These are phyloP conservation scores for Ophiorrhiza pumila DNA, from an alignment of 257 asterid species.

Conservation along the genomic window DNA sequence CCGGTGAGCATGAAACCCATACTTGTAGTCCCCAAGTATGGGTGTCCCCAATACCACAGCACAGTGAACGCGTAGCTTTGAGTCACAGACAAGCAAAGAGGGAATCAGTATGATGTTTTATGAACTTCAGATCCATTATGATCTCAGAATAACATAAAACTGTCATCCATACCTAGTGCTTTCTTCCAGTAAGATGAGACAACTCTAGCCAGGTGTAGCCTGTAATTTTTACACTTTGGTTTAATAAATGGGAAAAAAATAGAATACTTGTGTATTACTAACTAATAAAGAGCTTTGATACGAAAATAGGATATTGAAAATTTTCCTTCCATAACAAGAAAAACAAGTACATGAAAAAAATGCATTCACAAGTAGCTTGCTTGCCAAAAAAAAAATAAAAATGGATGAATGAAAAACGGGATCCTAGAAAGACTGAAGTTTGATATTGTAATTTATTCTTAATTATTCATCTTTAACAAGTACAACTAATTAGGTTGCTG, in stretches of 20 bases:
- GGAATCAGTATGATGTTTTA: conserved; percentile 1
- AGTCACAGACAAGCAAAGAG: conserved; percentile 6
- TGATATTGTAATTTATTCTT: not conserved
- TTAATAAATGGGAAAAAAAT: not conserved
- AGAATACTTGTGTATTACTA: not conserved
- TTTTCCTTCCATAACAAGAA: not conserved
- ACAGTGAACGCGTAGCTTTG: conserved; percentile 88
- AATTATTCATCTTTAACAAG: not conserved
- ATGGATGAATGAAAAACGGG: not conserved
- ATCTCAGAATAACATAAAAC: not conserved
- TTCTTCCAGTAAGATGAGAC: conserved; percentile 88
- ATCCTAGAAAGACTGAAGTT: not conserved
- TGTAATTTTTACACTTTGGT: conserved; percentile 31
- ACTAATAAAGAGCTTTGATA: not conserved
- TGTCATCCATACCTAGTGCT: conserved; percentile 70
- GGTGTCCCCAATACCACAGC: conserved; percentile 98
- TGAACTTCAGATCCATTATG: not conserved
- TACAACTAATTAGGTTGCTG: not conserved
- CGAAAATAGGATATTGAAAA: not conserved
- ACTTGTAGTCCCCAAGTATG: conserved; percentile 89
- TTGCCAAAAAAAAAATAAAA: not conserved
- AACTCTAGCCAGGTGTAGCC: conserved; percentile 90
- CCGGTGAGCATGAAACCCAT: conserved; percentile 91
- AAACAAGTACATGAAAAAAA: not conserved
- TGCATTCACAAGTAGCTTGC: too few relatives aligned